Percentiles rank a stretch among this genome's conserved stretches.
Conservation (phyloP, 1,284 basidiomycete species). For the Leccinum subrobustum region DNA sequence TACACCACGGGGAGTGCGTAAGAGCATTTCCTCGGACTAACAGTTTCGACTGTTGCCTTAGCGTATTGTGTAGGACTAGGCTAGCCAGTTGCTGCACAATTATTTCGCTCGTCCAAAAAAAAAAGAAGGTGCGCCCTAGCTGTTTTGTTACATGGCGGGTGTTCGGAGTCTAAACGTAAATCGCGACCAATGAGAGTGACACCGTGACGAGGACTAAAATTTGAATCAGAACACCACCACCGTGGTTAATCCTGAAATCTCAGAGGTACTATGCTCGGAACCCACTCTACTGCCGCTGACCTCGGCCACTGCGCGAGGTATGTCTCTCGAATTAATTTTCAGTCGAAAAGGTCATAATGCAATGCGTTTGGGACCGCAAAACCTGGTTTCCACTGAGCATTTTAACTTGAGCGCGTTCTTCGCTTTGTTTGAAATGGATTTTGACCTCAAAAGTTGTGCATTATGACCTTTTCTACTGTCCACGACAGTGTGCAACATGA, state of each 20-base stretch:
- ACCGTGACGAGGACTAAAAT: too few relatives aligned
- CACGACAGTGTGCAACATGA: neutral
- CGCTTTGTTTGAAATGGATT: constrained; percentile 14
- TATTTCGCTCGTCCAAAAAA: too few relatives aligned
- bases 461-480: constrained; percentile 31
- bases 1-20: too few relatives aligned
- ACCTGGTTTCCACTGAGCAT: constrained; percentile 10
- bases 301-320: constrained; percentile 12
- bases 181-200: neutral
- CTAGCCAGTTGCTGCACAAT: too few relatives aligned
- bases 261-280: neutral
- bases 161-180: neutral
- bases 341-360: constrained; percentile 30
- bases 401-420: neutral
- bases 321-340: constrained; percentile 12
- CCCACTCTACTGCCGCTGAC: neutral
- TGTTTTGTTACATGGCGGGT: neutral
- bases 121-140: too few relatives aligned
- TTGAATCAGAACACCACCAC: neutral
- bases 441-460: constrained; percentile 27
- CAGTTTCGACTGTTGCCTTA: too few relatives aligned
- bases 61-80: too few relatives aligned
- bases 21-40: too few relatives aligned
- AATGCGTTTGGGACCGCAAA: constrained; percentile 25
- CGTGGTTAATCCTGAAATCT: neutral